phyloP scores from a whole-genome alignment of 768 basidiomycete species.

The Cyathus striatus region DNA sequence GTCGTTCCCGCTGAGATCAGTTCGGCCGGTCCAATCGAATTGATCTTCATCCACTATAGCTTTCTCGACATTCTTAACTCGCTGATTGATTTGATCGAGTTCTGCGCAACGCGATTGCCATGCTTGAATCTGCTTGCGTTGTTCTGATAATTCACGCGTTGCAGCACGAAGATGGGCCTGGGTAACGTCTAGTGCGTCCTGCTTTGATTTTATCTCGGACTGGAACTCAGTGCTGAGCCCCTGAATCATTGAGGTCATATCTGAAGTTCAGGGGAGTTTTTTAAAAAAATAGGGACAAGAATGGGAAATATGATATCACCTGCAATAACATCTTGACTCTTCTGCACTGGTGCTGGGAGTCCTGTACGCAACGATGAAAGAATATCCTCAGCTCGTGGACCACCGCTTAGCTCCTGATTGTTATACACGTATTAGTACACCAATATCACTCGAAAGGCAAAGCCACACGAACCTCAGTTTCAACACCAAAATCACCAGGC shows the following conservation, averaged over 20 bases:
- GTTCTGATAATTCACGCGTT: slow-evolving; percentile 86
- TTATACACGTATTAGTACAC: too few relatives aligned
- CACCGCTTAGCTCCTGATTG: slow-evolving; percentile 61
- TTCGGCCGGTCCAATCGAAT: slow-evolving; percentile 88
- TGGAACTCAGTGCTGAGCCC: slow-evolving; percentile 74
- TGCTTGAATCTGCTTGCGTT: slow-evolving; percentile 75
- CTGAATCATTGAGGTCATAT: slow-evolving; percentile 84
- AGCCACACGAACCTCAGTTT: slow-evolving; percentile 67
- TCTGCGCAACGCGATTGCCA: slow-evolving; percentile 74
- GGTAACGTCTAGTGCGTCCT: slow-evolving; percentile 82
- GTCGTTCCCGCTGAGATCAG: slow-evolving; percentile 34
- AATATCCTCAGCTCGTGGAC: slow-evolving; percentile 75
- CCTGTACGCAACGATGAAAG: slow-evolving; percentile 68
- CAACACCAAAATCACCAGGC: slow-evolving; percentile 93
- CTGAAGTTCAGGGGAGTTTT: slow-evolving; percentile 37
- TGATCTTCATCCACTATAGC: slow-evolving; percentile 73
- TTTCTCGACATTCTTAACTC: slow-evolving; percentile 78
- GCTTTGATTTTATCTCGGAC: slow-evolving; percentile 78
- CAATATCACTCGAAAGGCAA: too few relatives aligned
- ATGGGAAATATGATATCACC: slow-evolving; percentile 32
- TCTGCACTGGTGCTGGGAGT: slow-evolving; percentile 74
- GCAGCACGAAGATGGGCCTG: slow-evolving; percentile 85
- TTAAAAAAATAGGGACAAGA: slow-evolving; percentile 1
- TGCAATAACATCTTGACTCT: slow-evolving; percentile 82
- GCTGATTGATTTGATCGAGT: slow-evolving; percentile 76